These are phyloP conservation scores for Dysphania ambrosioides DNA, from an alignment of 148 eudicot genomes.

Conservation along the genomic window DNA sequence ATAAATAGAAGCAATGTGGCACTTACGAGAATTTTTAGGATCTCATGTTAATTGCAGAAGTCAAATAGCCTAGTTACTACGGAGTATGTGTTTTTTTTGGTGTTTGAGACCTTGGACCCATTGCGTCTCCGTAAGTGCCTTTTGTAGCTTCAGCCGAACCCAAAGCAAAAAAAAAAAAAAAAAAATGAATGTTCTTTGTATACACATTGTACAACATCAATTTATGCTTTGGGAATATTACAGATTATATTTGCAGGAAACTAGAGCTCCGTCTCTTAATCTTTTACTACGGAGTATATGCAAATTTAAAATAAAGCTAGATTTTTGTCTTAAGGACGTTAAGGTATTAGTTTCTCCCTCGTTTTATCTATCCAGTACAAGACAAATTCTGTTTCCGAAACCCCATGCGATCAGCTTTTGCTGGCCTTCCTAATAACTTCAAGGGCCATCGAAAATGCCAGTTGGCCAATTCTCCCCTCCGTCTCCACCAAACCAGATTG, in stretches of 20 bases:
- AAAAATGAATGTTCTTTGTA: too few relatives aligned
- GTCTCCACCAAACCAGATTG: slow-evolving; percentile 50
- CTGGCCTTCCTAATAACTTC: slow-evolving; percentile 56
- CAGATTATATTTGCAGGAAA: slow-evolving; percentile 13
- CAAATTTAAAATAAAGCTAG: slow-evolving; percentile 11
- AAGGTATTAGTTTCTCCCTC: slow-evolving; percentile 75
- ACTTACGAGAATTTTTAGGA: neutral
- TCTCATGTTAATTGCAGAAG: neutral
- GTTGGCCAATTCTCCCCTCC: slow-evolving; percentile 66
- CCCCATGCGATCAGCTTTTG: slow-evolving; percentile 66
- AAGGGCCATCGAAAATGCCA: slow-evolving; percentile 73
- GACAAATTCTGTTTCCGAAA: slow-evolving; percentile 51
- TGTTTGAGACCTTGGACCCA: too few relatives aligned
- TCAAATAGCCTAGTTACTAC: neutral
- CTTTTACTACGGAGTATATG: too few relatives aligned
- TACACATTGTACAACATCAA: slow-evolving; percentile 2
- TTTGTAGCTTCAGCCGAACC: neutral
- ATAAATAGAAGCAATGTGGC: neutral
- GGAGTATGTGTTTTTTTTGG: too few relatives aligned
- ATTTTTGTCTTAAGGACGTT: neutral
- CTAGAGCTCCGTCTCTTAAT: neutral
- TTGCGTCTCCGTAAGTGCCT: neutral
- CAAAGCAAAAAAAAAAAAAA: neutral
- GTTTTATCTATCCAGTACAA: slow-evolving; percentile 68
- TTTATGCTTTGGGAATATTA: neutral